These are phyloP conservation scores for Centaurea solstitialis DNA, from an alignment of 129 eudicot species.

Conservation along the genomic window DNA sequence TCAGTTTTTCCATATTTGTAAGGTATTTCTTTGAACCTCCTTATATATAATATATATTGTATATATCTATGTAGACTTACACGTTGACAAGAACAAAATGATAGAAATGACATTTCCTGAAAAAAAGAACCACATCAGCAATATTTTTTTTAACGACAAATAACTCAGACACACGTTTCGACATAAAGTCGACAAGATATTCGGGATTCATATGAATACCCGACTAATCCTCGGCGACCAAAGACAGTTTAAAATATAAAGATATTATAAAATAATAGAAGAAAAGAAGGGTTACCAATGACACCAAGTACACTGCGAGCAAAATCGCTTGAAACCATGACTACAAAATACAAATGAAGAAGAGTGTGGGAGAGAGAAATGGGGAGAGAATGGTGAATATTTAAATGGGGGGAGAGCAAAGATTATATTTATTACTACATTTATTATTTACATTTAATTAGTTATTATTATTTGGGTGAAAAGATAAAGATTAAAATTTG, in stretches of 20 bases:
- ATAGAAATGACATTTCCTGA: constrained; percentile 60
- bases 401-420: constrained; percentile 10
- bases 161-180: no score
- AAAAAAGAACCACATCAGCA: neutral
- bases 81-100: constrained; percentile 59
- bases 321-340: constrained; percentile 48
- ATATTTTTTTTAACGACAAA: no score
- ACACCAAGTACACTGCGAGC: constrained; percentile 55
- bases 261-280: neutral
- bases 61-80: constrained; percentile 30
- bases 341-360: neutral
- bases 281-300: constrained; percentile 36
- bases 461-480: neutral
- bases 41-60: neutral
- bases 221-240: no score
- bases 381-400: neutral
- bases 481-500: neutral
- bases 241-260: neutral
- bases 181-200: no score
- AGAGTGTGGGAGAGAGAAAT: constrained; percentile 3
- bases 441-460: neutral
- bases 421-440: constrained; percentile 26
- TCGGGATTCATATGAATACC: no score
- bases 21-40: no score
- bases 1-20: no score